Conservation (phyloP, 1,284 basidiomycete species). For the Malassezia yamatoensis region DNA sequence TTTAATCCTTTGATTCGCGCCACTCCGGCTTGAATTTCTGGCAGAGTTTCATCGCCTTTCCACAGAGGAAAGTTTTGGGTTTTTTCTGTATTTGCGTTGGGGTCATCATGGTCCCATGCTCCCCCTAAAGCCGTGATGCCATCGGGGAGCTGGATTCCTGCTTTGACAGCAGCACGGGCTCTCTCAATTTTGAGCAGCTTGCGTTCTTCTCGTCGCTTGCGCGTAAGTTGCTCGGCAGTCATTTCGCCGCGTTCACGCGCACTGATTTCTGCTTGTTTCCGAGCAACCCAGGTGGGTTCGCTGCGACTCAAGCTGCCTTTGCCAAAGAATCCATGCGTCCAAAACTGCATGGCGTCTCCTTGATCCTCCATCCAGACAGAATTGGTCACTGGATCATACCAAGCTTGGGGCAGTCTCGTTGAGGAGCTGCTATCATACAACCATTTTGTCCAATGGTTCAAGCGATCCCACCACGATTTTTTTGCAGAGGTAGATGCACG, state of each 20-base stretch:
- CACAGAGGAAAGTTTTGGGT: constrained; percentile 16
- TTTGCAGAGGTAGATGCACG: neutral
- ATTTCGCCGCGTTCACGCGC: constrained; percentile 50
- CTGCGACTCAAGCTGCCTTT: constrained; percentile 86
- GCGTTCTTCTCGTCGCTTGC: constrained; percentile 35
- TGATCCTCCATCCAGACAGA: constrained; percentile 34
- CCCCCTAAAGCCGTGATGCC: constrained; percentile 40
- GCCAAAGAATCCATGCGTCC: constrained; percentile 88
- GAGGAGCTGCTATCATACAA: neutral
- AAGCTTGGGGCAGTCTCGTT: constrained; percentile 19
- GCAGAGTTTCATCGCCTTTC: constrained; percentile 31
- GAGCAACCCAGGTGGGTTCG: constrained; percentile 74
- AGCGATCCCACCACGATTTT: constrained; percentile 12
- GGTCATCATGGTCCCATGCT: constrained; percentile 34
- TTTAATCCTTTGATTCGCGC: constrained; percentile 37
- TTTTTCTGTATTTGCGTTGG: neutral
- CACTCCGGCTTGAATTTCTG: constrained; percentile 26
- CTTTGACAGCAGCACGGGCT: constrained; percentile 39
- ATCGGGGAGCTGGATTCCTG: constrained; percentile 40
- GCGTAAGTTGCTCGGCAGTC: constrained; percentile 45
- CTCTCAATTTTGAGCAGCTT: constrained; percentile 45
- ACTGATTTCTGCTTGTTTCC: constrained; percentile 44
- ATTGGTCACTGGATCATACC: constrained; percentile 24
- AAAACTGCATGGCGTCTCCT: constrained; percentile 54
- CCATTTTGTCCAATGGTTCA: constrained; percentile 11